Conservation (phyloP, 2,329 filamentous ascomycete genomes). For the Alternaria ethzedia region DNA sequence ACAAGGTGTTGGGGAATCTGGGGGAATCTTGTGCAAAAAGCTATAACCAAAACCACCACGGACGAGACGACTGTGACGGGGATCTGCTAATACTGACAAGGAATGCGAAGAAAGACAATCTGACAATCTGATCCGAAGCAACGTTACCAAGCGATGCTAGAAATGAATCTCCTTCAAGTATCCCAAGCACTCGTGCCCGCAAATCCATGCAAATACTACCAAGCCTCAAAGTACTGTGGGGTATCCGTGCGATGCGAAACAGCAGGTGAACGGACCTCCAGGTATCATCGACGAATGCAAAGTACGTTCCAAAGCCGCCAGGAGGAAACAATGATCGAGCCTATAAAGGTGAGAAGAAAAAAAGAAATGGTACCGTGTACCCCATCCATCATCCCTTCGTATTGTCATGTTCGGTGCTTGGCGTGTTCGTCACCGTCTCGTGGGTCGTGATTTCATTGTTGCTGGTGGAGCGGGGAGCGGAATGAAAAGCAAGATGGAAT, state of each 20-base stretch:
- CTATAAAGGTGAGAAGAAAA: conserved; percentile 14
- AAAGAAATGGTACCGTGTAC: conserved; percentile 8
- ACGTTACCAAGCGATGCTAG: conserved; percentile 31
- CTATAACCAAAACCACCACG: conserved; percentile 22
- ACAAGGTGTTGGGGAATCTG: conserved; percentile 20
- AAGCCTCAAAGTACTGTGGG: conserved; percentile 22
- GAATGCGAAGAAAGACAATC: conserved; percentile 11
- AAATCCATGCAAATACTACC: conserved; percentile 40
- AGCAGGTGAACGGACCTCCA: conserved; percentile 27
- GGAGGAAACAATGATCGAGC: conserved; percentile 15
- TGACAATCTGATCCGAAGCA: conserved; percentile 24
- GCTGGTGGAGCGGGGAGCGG: conserved; percentile 15
- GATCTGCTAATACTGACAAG: conserved; percentile 11
- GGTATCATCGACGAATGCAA: conserved; percentile 29
- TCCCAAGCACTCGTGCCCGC: conserved; percentile 25
- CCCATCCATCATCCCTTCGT: conserved; percentile 21
- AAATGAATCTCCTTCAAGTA: conserved; percentile 17
- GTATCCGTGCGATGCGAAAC: conserved; percentile 23
- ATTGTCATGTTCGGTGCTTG: conserved; percentile 17
- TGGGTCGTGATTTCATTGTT: conserved; percentile 29
- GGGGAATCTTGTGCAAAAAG: conserved; percentile 41
- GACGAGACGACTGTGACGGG: conserved; percentile 23
- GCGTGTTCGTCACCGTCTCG: conserved; percentile 23
- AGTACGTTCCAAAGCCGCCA: conserved; percentile 15
- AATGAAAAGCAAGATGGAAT: conserved; percentile 7